phyloP scores from a whole-genome alignment of 2,329 filamentous ascomycete genomes.

The Cadophora malorum region DNA sequence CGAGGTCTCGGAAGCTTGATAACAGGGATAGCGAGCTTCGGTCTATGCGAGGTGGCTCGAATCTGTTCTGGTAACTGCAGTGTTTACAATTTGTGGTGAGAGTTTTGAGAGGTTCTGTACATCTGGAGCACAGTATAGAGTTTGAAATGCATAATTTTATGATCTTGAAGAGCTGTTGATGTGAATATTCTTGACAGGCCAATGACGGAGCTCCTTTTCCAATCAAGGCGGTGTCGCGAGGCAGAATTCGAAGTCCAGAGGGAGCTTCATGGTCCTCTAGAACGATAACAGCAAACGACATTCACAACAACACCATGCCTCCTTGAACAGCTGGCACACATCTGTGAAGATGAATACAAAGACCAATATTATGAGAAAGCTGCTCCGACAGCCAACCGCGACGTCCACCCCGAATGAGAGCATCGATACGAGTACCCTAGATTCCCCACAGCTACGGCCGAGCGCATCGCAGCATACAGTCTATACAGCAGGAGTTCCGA shows the following conservation, averaged over 20 bases:
- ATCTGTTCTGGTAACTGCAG: neutral
- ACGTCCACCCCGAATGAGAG: conserved; percentile 31
- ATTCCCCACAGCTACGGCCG: conserved; percentile 41
- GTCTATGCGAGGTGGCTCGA: neutral
- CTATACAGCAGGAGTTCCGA: conserved; percentile 58
- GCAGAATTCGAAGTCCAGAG: conserved; percentile 8
- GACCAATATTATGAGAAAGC: conserved; percentile 44
- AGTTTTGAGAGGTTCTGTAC: neutral
- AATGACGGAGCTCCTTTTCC: neutral
- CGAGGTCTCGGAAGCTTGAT: neutral
- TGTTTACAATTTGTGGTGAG: neutral
- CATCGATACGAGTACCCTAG: conserved; percentile 34
- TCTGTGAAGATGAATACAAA: conserved; percentile 42
- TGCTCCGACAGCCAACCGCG: conserved; percentile 40
- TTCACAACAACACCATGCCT: conserved; percentile 35
- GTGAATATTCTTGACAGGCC: neutral
- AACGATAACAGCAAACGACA: conserved; percentile 5
- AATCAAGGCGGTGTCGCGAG: conserved; percentile 6
- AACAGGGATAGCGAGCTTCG: neutral
- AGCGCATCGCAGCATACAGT: conserved; percentile 60
- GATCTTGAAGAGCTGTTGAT: neutral
- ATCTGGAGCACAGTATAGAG: neutral
- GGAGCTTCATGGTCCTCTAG: neutral
- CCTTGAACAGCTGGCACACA: conserved; percentile 31
- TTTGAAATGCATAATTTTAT: neutral